Percentiles rank a stretch among this genome's conserved stretches.
Evolutionary conservation across 2,329 filamentous ascomycete species (phyloP).

Genomic region (Thermomyces lanuginosus): DNA sequence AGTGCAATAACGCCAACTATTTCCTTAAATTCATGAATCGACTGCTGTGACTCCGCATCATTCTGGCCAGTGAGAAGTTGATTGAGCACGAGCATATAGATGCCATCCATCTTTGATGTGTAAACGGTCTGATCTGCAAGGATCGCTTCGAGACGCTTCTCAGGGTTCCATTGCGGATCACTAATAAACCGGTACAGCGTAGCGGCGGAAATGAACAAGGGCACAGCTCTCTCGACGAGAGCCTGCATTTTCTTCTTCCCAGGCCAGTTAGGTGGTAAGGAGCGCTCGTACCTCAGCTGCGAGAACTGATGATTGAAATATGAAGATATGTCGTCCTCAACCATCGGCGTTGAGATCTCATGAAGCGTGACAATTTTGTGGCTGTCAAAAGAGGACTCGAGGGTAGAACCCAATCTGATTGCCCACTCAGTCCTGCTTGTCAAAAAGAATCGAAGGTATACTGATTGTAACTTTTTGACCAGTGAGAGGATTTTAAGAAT

Average conservation of each 20-base stretch:
- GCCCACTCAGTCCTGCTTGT: slow-evolving; percentile 14
- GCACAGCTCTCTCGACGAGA: slow-evolving; percentile 12
- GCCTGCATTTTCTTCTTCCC: slow-evolving; percentile 8
- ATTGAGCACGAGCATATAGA: slow-evolving; percentile 6
- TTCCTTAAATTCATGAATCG: neutral
- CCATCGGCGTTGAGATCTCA: slow-evolving; percentile 8
- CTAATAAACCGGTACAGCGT: slow-evolving; percentile 14
- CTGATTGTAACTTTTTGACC: slow-evolving; percentile 4
- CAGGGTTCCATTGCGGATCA: slow-evolving; percentile 2
- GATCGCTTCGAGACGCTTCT: neutral
- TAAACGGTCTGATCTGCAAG: neutral
- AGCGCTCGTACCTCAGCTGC: slow-evolving; percentile 1
- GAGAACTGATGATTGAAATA: slow-evolving; percentile 10
- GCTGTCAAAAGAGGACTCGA: neutral
- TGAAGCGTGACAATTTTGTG: slow-evolving; percentile 6
- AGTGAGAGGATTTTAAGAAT: slow-evolving; percentile 8
- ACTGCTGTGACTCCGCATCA: neutral
- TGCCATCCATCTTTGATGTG: slow-evolving; percentile 2
- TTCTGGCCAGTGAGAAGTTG: neutral
- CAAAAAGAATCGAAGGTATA: slow-evolving; percentile 13
- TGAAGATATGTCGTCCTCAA: slow-evolving; percentile 12
- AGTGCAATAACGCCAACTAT: slow-evolving; percentile 1
- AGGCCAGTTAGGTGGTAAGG: slow-evolving; percentile 11
- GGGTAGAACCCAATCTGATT: slow-evolving; percentile 9
- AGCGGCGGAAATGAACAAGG: slow-evolving; percentile 5